Base-by-base conservation (phyloP, 1,284 basidiomycete genomes). In the Vanrija sp. region DNA sequence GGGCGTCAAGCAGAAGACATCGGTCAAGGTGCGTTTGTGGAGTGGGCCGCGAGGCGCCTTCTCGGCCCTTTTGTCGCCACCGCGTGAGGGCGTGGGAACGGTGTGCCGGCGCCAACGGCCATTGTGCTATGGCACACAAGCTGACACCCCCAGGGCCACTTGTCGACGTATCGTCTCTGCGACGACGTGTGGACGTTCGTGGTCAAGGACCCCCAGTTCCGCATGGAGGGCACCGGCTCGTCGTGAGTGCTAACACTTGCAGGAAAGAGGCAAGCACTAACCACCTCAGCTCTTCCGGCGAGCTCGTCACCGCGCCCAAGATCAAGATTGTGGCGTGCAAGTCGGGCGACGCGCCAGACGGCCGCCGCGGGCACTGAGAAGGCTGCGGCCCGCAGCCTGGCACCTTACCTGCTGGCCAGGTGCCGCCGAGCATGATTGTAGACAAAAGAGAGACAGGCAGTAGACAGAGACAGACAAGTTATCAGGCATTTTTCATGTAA, bases 171-270 rank as follows among this genome's bases (percentile, higher is more conserved):
- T 78, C 85, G 91, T n/a, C 82, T 93, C 2, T 93, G 91, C 71
- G 93, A 96, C 78, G 93, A 96, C 69, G 92, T 96, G 46, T 96
- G 93, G 93, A 96, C 93, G 40, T 97, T 96, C 75, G 89, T 94
- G 60, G 88, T 95, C 47, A 90, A 91, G 73, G 85, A 93, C 65
- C 87, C 92, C 15, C 83, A 84, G 16, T 94, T 97, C 79, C 95
- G 95, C 77, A 91, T 96, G 86, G 93, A 97, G 76, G 86, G 86
- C 46, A 90, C 89, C 67, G 68, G 67, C 5, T 63, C 66, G 5
- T 60, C 58, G 69, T 69, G 55, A 57, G 71, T 70, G 14, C 16
- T 16, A 12, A 1, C 26, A 12, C 9, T 15, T 14, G 21, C 5
- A 8, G 26, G 15, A 5, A 15, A 2, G 23, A 3, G 1, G 23